Evolutionary conservation across 2,329 filamentous ascomycete species (phyloP).

Genomic region (Aspergillus japonicus): DNA sequence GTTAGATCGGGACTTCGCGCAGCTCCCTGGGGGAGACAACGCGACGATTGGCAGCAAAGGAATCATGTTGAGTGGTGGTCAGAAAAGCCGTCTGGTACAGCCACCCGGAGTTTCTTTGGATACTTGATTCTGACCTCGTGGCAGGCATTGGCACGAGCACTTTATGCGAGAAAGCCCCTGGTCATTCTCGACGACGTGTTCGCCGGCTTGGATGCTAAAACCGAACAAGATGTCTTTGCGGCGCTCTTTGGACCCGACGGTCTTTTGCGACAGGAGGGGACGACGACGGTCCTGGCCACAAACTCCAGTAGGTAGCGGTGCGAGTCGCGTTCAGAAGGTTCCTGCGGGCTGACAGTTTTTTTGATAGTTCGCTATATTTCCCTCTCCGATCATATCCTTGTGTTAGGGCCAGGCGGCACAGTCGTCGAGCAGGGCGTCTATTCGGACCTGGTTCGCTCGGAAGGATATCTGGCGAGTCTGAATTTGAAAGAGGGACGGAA

Average conservation of each 20-base stretch:
- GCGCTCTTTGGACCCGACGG: conserved; percentile 9
- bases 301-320: neutral
- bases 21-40: conserved; percentile 23
- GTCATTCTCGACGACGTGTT: conserved; percentile 27
- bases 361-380: no score
- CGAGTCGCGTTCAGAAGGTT: no score
- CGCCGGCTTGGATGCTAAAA: conserved; percentile 30
- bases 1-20: conserved; percentile 25
- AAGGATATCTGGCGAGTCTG: no score
- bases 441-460: no score
- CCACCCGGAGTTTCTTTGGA: neutral
- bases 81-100: conserved; percentile 6
- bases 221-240: neutral
- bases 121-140: neutral
- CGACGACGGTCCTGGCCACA: conserved; percentile 17
- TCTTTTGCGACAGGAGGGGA: conserved; percentile 7
- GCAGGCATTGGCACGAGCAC: conserved; percentile 17
- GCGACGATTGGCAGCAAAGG: neutral
- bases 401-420: no score
- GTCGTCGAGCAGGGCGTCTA: no score
- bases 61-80: neutral
- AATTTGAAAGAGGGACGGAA: no score
- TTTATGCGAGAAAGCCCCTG: conserved; percentile 15
- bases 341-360: no score
- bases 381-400: no score